Conservation (phyloP, 768 basidiomycete genomes). For the Tubosaeta sp. region DNA sequence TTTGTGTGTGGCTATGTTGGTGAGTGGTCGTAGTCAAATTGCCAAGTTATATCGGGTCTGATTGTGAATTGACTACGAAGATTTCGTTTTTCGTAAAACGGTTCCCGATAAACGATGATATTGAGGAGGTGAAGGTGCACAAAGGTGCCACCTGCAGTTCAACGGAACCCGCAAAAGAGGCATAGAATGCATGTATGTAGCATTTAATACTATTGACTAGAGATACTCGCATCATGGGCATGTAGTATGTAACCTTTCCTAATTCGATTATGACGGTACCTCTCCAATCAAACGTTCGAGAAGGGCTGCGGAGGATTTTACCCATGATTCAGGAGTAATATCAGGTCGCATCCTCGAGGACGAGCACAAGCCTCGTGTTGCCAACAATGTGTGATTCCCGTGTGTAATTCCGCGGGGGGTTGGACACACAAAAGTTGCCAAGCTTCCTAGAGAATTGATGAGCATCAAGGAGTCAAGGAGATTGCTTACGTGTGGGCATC, state of each 20-base stretch:
- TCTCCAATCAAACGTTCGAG: not conserved
- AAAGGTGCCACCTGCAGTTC: slow-evolving; percentile 3
- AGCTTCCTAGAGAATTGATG: slow-evolving; percentile 13
- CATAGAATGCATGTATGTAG: slow-evolving; percentile 9
- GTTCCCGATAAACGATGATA: slow-evolving; percentile 20
- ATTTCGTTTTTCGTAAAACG: slow-evolving; percentile 28
- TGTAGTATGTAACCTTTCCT: slow-evolving; percentile 1
- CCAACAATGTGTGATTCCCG: slow-evolving; percentile 2
- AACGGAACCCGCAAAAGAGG: slow-evolving; percentile 9
- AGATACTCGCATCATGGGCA: slow-evolving; percentile 3
- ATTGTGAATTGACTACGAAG: slow-evolving; percentile 13
- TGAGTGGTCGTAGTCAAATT: slow-evolving; percentile 30
- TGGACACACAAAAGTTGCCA: slow-evolving; percentile 14
- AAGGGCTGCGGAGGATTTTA: not conserved
- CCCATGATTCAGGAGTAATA: not conserved
- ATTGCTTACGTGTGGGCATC: slow-evolving; percentile 7
- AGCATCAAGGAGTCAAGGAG: not conserved
- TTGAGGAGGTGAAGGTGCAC: slow-evolving; percentile 19
- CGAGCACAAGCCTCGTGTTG: slow-evolving; percentile 9
- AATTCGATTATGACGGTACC: not conserved
- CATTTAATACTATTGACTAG: slow-evolving; percentile 17
- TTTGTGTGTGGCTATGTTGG: slow-evolving; percentile 60
- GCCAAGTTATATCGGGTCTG: slow-evolving; percentile 2
- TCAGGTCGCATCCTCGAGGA: slow-evolving; percentile 6
- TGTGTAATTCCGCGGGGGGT: slow-evolving; percentile 24